Base-by-base conservation (phyloP, 2,329 filamentous ascomycete genomes). In the Colletotrichum sp. region DNA sequence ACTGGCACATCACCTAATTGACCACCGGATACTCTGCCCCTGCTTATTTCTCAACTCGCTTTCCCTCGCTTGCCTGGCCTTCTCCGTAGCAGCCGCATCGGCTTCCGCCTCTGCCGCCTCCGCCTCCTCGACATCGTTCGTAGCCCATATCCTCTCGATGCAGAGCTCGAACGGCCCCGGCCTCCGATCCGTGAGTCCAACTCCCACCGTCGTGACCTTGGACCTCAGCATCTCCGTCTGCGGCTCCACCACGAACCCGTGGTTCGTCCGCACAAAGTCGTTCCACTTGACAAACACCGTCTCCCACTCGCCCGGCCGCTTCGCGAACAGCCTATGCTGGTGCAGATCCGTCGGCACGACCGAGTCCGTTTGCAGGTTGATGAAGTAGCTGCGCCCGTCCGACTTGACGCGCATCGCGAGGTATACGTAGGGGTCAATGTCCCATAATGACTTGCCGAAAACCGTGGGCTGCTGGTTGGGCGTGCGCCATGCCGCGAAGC, bases 311-410 rank as follows among this genome's bases (percentile, higher is more conserved):
- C 96, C 96, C 0, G 95, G 93, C 10, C 92, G 91, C 81, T 93
- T 93, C 10, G 94, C 90, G 80, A 95, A 98, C 6, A 99, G 86
- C 66, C 97, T 90, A 84, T 99, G 97, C 84, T 99, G 97, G 84
- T 99, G 97, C 78, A 99, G 89, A 84, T 99, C 97, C n/a, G 96
- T 96, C 13, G 95, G 95, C 64, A 98, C 95, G 71, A 99, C 93
- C 2, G 95, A 95, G 82, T 99, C 96, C 5, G 96, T 98, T 87
- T 99, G 97, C 18, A 99, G 88, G 84, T 99, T 99, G 81, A 99
- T 92, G 74, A 98, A 95, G 87, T 99, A 99, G 81, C 95, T 94
- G 75, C 97, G 90, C 18, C 96, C 96, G 82, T 99, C 97, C 5
- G 95, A 96, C 84, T 96, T 97, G 80, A 99, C 90, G 16, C 96